Evolutionary conservation across 2,329 filamentous ascomycete genomes (phyloP).

Genomic region (Lachnellula hyalina): DNA sequence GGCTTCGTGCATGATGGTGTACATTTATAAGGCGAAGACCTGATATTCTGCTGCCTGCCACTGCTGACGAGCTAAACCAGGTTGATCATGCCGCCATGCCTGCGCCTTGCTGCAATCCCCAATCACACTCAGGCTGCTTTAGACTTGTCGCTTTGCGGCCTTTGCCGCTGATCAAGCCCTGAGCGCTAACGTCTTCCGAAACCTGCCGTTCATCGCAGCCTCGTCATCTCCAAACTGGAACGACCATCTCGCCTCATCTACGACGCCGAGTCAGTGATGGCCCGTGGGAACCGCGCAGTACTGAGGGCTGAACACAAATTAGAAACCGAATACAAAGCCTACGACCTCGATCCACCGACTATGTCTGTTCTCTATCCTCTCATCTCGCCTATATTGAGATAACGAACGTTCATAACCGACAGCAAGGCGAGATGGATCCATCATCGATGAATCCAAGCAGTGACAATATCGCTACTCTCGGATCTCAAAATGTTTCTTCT

Average conservation of each 20-base stretch:
- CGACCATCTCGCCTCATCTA: not conserved
- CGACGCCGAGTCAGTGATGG: not conserved
- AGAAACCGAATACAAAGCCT: not conserved
- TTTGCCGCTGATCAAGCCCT: not conserved
- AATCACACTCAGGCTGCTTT: not conserved
- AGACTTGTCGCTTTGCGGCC: constrained; percentile 1
- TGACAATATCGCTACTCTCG: not conserved
- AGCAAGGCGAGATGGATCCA: not conserved
- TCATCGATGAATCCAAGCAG: not conserved
- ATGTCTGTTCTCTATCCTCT: not conserved
- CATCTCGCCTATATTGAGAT: not conserved
- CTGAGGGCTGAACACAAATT: not conserved
- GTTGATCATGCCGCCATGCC: not conserved
- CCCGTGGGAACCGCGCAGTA: not conserved
- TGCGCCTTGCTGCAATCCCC: not conserved
- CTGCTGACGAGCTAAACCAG: not conserved
- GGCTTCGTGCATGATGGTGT: not conserved
- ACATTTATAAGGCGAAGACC: not conserved
- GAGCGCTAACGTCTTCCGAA: not conserved
- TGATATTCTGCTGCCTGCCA: not conserved
- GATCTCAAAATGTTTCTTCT: not conserved
- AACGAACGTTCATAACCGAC: not conserved
- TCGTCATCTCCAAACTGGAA: not conserved
- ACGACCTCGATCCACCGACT: not conserved
- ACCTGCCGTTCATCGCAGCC: not conserved